Evolutionary conservation across 768 basidiomycete genomes (phyloP), one percentile per base, ranked within the genome.

Genomic region (Pulveroboletus sp.): DNA sequence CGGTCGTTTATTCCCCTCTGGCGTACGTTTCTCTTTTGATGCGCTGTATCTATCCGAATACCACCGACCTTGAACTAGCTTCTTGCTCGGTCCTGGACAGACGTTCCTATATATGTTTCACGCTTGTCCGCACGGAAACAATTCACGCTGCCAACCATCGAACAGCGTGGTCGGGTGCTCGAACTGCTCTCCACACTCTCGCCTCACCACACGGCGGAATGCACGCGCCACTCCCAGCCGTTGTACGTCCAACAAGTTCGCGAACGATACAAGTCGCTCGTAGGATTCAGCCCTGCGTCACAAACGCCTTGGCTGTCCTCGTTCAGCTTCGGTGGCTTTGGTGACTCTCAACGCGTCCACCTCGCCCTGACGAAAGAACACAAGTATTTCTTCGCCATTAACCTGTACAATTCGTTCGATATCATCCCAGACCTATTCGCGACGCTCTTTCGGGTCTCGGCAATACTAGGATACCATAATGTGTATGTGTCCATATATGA

Each of bases 311-410:
- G 86, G 85, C 61, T 86, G 38, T 73, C 79, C 40, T 67, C 71
- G 2, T 66, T 84, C 39, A 78, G 82, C n/a, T 49, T 75, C 46
- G 63, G 64, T 42, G 57, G 62, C 49, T 72, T 78, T 31, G 72
- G 77, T 50, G 69, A 72, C 49, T 60, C 67, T 24, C 70, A 73
- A 39, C 69, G 70, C 47, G 68, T 62, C 58, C 64, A 69, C 41
- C 67, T 65, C 18, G 57, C 68, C 17, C 67, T 75, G 26, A 65
- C 76, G 10, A 76, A 75, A 62, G 80, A 86, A 57, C 96, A 99
- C 81, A 98, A 99, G 68, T 99, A 98, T 69, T 98, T 92, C 72
- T 96, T 99, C 70, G 95, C 93, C 53, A 98, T 99, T 79, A 99
- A 99, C 71, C 77, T 98, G 51, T 97, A 97, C 78, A 99, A 99